Percentiles rank a stretch among this genome's conserved stretches.
phyloP scores from a whole-genome alignment of 129 eudicot species.

The Pittosporum tobira region DNA sequence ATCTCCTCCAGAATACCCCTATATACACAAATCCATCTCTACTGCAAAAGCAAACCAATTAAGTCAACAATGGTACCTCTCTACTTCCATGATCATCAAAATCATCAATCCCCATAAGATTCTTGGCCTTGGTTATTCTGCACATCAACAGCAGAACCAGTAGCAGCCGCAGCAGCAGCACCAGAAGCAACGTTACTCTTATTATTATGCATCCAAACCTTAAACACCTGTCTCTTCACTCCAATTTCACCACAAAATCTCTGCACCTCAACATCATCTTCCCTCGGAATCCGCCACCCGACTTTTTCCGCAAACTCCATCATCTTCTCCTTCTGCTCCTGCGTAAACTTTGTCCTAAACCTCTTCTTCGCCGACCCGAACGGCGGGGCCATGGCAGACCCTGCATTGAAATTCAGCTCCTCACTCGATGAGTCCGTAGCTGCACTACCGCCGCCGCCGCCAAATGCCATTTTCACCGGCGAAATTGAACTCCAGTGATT shows the following conservation, averaged over 20 bases:
- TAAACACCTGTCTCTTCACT: conserved; percentile 76
- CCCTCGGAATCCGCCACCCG: conserved; percentile 86
- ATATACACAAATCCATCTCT: too few species aligned
- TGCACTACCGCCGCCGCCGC: conserved; percentile 23
- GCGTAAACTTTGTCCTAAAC: conserved; percentile 57
- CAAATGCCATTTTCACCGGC: conserved; percentile 47
- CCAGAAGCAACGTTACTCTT: conserved; percentile 44
- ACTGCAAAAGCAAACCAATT: background rate
- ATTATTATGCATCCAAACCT: conserved; percentile 95
- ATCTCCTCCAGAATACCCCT: too few species aligned
- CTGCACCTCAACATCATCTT: conserved; percentile 79
- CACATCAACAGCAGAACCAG: conserved; percentile 25
- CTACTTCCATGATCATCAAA: background rate
- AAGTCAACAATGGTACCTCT: background rate
- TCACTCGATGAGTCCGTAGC: conserved; percentile 73
- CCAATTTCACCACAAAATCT: conserved; percentile 67
- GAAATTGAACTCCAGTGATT: conserved; percentile 48
- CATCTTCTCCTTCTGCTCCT: conserved; percentile 86
- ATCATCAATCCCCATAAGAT: conserved; percentile 9
- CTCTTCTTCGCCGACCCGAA: conserved; percentile 46
- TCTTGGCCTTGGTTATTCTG: background rate
- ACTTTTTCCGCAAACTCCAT: conserved; percentile 76
- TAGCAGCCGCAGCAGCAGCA: conserved; percentile 34
- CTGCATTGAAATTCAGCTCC: conserved; percentile 43
- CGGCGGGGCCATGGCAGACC: conserved; percentile 27